Conservation (phyloP, 352 stramenopile species). For the Globisporangium viniferum region DNA sequence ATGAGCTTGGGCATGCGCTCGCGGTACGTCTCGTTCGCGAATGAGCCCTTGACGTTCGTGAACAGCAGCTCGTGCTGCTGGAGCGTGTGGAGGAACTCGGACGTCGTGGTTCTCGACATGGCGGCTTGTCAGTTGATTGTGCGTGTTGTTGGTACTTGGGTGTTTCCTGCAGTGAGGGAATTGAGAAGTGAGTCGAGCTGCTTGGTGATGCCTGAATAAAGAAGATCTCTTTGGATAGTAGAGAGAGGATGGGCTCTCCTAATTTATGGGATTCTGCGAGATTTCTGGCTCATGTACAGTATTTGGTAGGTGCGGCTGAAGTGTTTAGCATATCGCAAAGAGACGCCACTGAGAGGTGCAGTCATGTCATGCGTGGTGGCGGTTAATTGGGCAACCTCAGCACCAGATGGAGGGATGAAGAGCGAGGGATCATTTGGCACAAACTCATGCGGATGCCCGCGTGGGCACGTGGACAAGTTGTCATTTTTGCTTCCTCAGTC, state of each 20-base stretch:
- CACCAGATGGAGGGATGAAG: background rate
- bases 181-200: background rate
- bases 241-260: background rate
- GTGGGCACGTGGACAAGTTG: too few relatives aligned
- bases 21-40: slow-evolving; percentile 65
- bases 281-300: background rate
- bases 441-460: too few relatives aligned
- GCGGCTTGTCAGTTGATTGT: background rate
- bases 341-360: background rate
- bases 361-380: background rate
- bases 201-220: background rate
- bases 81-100: slow-evolving; percentile 43
- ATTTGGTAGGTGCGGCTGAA: background rate
- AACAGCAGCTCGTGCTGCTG: slow-evolving; percentile 62
- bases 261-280: background rate
- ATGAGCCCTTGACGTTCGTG: slow-evolving; percentile 48
- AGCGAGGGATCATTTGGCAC: background rate
- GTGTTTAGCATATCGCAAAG: background rate
- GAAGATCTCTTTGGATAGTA: background rate
- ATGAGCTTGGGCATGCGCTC: slow-evolving; percentile 57
- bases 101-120: slow-evolving; percentile 18
- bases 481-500: too few relatives aligned
- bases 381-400: background rate
- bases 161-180: background rate
- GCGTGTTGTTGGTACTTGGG: background rate